Conservation (phyloP, 768 basidiomycete species). For the Dacryopinax spathularia region DNA sequence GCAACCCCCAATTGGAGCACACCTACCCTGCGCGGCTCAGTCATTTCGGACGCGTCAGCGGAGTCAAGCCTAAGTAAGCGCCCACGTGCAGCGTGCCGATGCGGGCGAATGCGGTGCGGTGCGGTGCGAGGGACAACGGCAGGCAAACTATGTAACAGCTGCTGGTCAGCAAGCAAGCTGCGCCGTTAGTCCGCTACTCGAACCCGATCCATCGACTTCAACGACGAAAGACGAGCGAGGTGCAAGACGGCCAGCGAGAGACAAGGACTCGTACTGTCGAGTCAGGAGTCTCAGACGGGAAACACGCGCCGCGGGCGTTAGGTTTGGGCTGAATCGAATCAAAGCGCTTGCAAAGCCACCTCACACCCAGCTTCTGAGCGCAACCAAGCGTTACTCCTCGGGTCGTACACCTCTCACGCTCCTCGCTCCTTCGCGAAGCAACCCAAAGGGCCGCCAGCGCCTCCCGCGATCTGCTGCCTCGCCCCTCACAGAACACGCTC, state of each 20-base stretch:
- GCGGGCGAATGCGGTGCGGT: background rate
- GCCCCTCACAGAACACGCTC: background rate
- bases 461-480: too few species aligned
- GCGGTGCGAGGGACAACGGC: background rate
- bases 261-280: background rate
- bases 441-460: too few species aligned
- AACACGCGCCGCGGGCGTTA: background rate
- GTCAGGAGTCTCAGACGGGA: background rate
- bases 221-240: too few species aligned
- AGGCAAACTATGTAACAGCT: background rate
- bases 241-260: background rate
- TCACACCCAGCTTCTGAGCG: background rate
- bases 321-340: background rate
- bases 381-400: too few species aligned
- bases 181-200: too few species aligned
- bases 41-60: background rate
- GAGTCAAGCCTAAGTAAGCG: background rate
- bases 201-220: too few species aligned
- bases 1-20: too few species aligned
- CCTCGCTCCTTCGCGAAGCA: background rate
- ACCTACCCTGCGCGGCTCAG: background rate
- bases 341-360: conserved; percentile 3
- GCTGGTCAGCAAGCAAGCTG: conserved; percentile 4
- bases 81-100: conserved; percentile 1
- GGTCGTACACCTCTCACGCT: too few species aligned